These are phyloP conservation scores for Grigorovia humatica DNA, from an alignment of 805 yeast species.

Conservation along the genomic window DNA sequence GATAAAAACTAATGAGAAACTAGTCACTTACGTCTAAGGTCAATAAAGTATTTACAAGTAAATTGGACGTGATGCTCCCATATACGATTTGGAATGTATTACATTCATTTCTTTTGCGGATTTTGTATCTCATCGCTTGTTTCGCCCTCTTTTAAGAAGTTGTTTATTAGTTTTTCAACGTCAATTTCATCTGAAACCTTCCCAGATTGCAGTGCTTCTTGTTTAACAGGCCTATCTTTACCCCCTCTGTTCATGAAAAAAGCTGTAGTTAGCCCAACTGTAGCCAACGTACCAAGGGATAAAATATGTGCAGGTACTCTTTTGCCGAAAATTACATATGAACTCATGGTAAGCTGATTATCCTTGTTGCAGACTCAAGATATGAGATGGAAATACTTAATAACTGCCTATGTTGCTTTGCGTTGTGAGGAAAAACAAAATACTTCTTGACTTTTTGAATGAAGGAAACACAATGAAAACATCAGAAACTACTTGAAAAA, in stretches of 20 bases:
- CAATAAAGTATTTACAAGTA: no score
- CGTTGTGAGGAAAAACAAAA: no score
- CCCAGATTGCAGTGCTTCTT: background rate
- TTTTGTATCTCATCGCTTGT: background rate
- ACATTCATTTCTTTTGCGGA: background rate
- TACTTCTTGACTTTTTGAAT: no score
- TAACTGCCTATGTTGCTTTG: background rate
- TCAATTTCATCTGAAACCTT: conserved; percentile 12
- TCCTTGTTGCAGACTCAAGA: no score
- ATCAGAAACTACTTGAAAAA: background rate
- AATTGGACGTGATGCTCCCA: no score
- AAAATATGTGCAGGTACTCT: conserved; percentile 76
- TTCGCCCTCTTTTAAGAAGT: conserved; percentile 16
- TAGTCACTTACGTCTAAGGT: no score
- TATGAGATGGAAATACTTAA: no score
- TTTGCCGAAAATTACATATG: conserved; percentile 72
- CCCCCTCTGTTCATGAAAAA: background rate
- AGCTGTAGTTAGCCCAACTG: background rate
- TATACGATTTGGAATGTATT: no score
- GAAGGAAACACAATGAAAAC: no score
- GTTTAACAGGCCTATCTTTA: background rate
- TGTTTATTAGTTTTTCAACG: conserved; percentile 19
- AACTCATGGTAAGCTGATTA: conserved; percentile 9
- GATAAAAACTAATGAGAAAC: no score
- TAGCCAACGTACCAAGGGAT: conserved; percentile 31